Evolutionary conservation across 2,329 filamentous ascomycete genomes (phyloP), one percentile per base, ranked within the genome.

Genomic region (Penicillium brasilianum): DNA sequence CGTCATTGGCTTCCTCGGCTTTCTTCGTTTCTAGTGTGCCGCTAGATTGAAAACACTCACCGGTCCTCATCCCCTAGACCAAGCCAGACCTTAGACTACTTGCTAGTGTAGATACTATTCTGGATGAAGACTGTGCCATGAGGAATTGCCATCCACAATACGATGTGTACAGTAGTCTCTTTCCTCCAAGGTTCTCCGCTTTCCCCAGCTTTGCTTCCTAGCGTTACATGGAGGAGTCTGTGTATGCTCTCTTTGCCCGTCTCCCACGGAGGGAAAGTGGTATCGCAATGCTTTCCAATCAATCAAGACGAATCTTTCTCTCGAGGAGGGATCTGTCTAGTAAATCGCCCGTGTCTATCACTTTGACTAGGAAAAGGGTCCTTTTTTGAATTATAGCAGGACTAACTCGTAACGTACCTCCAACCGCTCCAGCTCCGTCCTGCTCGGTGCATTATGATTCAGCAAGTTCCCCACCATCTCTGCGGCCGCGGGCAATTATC

Each of bases 401-500:
- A 46, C 43, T 28, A 28, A 28, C 22, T 16, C 22, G 8, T 14
- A 16, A 10, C 13, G 14, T 6, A n/a, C 3, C 37, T 20, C 0
- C 37, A 25, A 59, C 37, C 25, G 6, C 25, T 28, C 25, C 6
- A 28, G 25, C 39, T 41, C 46, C 28, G 8, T 32, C 28, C 43
- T 55, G 16, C 37, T 46, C 48, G 50, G 50, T 39, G 34, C 20
- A 53, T 37, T 37, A 53, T 53, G 50, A 53, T n/a, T 53, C 22
- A 53, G 50, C 50, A 53, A 53, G 6, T n/a, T n/a, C 50, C 37
- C 50, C 50, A 53, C 50, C 34, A 5, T 36, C 34, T n/a, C 20
- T 54, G 55, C 53, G 22, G 25, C 49, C 37, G 50, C 72, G 72
- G 72, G 48, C 64, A 71, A 68, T 74, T 73, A 59, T 72, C 72